phyloP scores from a whole-genome alignment of 2,329 filamentous ascomycete species.

The Zalaria obscura region DNA sequence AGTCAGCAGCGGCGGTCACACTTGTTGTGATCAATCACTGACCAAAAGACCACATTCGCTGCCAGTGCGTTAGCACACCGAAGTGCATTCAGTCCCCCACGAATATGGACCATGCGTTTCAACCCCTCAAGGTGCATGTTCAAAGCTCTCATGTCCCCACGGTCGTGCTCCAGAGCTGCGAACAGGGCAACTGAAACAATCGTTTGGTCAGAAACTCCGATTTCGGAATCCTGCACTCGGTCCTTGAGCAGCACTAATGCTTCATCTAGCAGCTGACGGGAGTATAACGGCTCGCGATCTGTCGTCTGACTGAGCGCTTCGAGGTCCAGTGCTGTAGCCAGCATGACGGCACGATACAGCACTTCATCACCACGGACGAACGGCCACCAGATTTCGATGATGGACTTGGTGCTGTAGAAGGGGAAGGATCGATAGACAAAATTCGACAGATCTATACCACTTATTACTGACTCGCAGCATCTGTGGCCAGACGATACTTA shows the following conservation, averaged over 20 bases:
- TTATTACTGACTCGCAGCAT: neutral
- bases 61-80: neutral
- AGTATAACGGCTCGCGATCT: neutral
- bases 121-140: conserved; percentile 1
- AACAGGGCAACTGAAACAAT: conserved; percentile 1
- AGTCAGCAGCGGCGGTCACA: no score
- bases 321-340: neutral
- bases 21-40: neutral
- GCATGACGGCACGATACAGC: conserved; percentile 1
- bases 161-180: neutral
- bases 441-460: neutral
- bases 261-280: neutral
- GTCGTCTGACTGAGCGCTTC: neutral
- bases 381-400: conserved; percentile 2
- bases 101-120: neutral
- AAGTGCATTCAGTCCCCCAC: neutral
- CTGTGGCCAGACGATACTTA: neutral
- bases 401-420: neutral
- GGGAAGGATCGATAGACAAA: conserved; percentile 1
- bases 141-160: neutral
- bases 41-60: conserved; percentile 2
- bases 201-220: neutral
- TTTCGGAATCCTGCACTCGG: neutral
- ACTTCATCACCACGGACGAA: conserved; percentile 1
- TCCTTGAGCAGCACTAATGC: neutral